Conservation (phyloP, 306 rosid species). For the Sphenostylis stenocarpa region DNA sequence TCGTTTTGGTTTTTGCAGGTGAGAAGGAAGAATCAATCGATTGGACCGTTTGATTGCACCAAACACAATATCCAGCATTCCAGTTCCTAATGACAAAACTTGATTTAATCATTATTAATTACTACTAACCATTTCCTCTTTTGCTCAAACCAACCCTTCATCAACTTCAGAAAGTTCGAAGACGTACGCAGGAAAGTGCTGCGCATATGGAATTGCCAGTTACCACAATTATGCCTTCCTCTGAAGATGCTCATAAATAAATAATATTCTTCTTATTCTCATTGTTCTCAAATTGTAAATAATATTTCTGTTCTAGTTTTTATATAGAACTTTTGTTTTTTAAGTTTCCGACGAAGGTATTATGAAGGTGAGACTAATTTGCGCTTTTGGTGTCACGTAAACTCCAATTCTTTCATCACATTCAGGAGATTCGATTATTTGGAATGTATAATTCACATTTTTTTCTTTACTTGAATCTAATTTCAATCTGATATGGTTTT, state of each 20-base stretch:
- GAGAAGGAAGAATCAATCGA: constrained; percentile 63
- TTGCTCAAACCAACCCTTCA: neutral
- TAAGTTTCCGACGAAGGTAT: neutral
- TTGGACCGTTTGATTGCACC: constrained; percentile 93
- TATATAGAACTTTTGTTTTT: neutral
- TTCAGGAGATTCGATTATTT: neutral
- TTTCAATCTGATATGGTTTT: no score
- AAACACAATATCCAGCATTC: constrained; percentile 52
- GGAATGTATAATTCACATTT: neutral
- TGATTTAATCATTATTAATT: constrained; percentile 21
- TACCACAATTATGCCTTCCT: constrained; percentile 2
- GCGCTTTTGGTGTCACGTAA: neutral
- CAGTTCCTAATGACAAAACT: constrained; percentile 29
- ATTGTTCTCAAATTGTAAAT: constrained; percentile 32
- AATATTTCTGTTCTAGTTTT: neutral
- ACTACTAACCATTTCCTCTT: constrained; percentile 39
- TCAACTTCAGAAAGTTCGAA: constrained; percentile 19
- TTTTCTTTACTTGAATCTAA: neutral
- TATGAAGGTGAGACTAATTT: neutral
- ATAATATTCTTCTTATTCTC: neutral
- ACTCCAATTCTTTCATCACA: neutral
- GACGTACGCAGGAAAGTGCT: constrained; percentile 27
- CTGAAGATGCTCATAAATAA: constrained; percentile 16
- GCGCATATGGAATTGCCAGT: neutral
- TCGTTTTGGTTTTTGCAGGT: constrained; percentile 61